These are phyloP conservation scores for Penicillium oxalicum DNA, from an alignment of 2,329 filamentous ascomycete species.

Conservation along the genomic window DNA sequence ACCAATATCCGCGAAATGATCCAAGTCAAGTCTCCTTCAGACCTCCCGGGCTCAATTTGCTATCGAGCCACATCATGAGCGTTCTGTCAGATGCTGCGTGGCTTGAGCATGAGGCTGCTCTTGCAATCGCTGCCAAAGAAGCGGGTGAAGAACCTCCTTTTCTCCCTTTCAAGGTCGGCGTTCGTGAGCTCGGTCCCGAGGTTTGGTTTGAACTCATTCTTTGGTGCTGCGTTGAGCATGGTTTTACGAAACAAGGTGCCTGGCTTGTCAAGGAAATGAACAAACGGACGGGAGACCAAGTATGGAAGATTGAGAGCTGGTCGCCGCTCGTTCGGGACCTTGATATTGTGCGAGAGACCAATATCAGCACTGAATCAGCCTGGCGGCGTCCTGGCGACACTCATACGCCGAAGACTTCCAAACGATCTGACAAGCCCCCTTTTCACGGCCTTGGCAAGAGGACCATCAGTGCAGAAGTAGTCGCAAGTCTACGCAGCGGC, in stretches of 20 bases:
- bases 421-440: conserved; percentile 15
- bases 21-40: conserved; percentile 29
- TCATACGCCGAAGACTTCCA: conserved; percentile 12
- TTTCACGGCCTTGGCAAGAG: conserved; percentile 39
- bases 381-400: conserved; percentile 30
- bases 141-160: conserved; percentile 36
- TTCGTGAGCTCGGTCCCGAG: conserved; percentile 42
- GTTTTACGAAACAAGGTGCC: conserved; percentile 37
- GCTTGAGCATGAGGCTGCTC: conserved; percentile 36
- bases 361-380: conserved; percentile 30
- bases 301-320: conserved; percentile 42
- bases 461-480: conserved; percentile 55
- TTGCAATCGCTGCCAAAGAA: conserved; percentile 32
- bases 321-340: conserved; percentile 23
- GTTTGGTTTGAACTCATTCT: conserved; percentile 48
- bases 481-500: conserved; percentile 51
- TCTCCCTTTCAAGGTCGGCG: conserved; percentile 35
- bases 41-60: conserved; percentile 40
- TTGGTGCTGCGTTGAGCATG: conserved; percentile 47
- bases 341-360: conserved; percentile 28
- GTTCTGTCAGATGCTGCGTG: conserved; percentile 44
- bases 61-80: conserved; percentile 43
- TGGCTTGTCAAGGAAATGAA: conserved; percentile 35
- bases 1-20: conserved; percentile 32
- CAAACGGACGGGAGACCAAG: conserved; percentile 17